Evolutionary conservation across 2,329 filamentous ascomycete species (phyloP).

Genomic region (Paraconiothyrium sp.): DNA sequence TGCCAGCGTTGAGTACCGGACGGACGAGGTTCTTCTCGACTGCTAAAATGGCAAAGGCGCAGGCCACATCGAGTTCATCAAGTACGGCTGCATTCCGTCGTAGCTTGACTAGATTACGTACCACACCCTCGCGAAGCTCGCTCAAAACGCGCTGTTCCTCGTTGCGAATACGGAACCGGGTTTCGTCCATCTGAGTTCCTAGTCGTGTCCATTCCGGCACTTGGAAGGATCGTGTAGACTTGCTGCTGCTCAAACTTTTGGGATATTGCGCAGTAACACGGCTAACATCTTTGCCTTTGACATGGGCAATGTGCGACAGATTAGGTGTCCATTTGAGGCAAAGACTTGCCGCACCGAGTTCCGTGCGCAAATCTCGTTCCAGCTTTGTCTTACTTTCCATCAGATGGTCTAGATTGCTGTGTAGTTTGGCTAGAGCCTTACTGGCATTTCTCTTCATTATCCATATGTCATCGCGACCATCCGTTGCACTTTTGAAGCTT

Average conservation of each 20-base stretch:
- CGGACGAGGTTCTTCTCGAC: constrained; percentile 76
- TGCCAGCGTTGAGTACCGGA: constrained; percentile 72
- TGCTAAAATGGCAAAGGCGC: constrained; percentile 84
- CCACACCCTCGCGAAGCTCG: constrained; percentile 76
- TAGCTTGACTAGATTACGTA: constrained; percentile 83
- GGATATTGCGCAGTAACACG: constrained; percentile 51
- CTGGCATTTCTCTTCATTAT: constrained; percentile 75
- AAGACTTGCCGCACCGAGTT: constrained; percentile 64
- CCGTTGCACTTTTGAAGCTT: constrained; percentile 46
- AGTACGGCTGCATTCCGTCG: constrained; percentile 90
- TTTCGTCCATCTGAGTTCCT: constrained; percentile 80
- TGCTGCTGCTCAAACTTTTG: constrained; percentile 76
- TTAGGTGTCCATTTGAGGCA: constrained; percentile 87
- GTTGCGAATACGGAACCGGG: constrained; percentile 77
- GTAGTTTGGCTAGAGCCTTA: constrained; percentile 69
- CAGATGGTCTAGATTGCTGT: constrained; percentile 71
- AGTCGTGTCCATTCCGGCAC: constrained; percentile 84
- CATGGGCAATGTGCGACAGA: constrained; percentile 88
- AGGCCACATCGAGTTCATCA: constrained; percentile 90
- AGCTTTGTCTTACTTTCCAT: constrained; percentile 68
- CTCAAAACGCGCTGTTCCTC: constrained; percentile 87
- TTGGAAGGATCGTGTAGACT: constrained; percentile 85
- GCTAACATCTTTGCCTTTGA: constrained; percentile 77
- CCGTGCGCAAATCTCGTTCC: constrained; percentile 67
- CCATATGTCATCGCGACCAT: constrained; percentile 63